Conservation (phyloP, 2,329 filamentous ascomycete genomes). For the Akanthomyces dipterigenus region DNA sequence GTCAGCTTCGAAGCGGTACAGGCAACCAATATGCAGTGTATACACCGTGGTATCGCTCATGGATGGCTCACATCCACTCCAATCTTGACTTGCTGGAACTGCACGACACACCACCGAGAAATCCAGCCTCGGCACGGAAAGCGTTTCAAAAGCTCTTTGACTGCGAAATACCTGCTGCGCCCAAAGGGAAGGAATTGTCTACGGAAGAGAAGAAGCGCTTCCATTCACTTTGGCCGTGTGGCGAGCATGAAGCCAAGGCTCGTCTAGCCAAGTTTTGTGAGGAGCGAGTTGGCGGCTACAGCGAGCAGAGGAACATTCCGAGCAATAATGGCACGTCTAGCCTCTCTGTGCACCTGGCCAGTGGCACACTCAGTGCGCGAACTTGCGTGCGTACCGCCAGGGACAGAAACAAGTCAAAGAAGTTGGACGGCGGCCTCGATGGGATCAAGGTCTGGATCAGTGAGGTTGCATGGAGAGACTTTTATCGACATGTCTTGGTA, state of each 20-base stretch:
- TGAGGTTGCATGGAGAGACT: constrained; percentile 81
- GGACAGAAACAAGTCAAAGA: constrained; percentile 54
- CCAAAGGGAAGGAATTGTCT: constrained; percentile 54
- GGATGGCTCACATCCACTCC: constrained; percentile 65
- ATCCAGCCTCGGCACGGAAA: constrained; percentile 28
- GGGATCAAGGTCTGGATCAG: constrained; percentile 71
- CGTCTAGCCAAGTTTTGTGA: constrained; percentile 62
- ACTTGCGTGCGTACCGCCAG: constrained; percentile 59
- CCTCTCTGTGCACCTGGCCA: constrained; percentile 66
- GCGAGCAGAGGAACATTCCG: constrained; percentile 59
- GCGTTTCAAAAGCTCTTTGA: constrained; percentile 53
- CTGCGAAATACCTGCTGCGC: constrained; percentile 51
- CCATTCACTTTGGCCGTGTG: constrained; percentile 61
- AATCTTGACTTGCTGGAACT: constrained; percentile 61
- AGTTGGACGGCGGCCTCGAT: constrained; percentile 57
- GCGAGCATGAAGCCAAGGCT: constrained; percentile 62
- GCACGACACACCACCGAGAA: constrained; percentile 41
- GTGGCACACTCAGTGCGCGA: constrained; percentile 60
- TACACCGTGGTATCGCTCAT: constrained; percentile 71
- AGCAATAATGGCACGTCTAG: constrained; percentile 55
- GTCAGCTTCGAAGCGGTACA: constrained; percentile 55
- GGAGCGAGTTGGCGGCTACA: constrained; percentile 56
- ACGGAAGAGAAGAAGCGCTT: constrained; percentile 53
- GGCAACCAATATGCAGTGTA: constrained; percentile 83
- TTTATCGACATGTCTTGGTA: constrained; percentile 79